A percentile compares a stretch with the other conserved stretches of the same genome.
phyloP scores from a whole-genome alignment of 768 basidiomycete species.

The Mycena albidolilacea region DNA sequence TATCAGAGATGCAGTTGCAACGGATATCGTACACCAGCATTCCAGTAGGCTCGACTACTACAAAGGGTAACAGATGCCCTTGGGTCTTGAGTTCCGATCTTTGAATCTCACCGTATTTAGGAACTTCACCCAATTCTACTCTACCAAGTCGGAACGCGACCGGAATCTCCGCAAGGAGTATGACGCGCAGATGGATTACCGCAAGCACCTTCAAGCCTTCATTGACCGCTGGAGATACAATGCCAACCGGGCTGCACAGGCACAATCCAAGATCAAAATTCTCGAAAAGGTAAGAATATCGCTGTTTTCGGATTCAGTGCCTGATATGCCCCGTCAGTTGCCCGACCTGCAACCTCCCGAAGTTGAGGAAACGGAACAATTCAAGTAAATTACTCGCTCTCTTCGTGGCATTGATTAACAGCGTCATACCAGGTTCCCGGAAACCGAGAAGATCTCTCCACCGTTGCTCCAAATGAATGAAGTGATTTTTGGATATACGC shows the following conservation, averaged over 20 bases:
- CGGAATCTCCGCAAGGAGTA: constrained; percentile 95
- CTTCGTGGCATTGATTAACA: constrained; percentile 8
- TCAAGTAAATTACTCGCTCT: constrained; percentile 70
- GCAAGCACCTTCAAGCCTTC: constrained; percentile 96
- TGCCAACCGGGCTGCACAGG: constrained; percentile 95
- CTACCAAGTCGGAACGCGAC: constrained; percentile 96
- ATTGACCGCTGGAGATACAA: constrained; percentile 99
- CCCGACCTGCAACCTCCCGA: constrained; percentile 96
- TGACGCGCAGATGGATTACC: constrained; percentile 95
- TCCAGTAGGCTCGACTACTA: constrained; percentile 95
- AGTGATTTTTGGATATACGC: constrained; percentile 90
- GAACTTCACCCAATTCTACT: constrained; percentile 99
- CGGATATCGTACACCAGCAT: constrained; percentile 98
- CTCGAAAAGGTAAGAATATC: constrained; percentile 73
- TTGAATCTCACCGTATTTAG: constrained; percentile 52
- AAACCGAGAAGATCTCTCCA: constrained; percentile 97
- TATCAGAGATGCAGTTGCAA: constrained; percentile 91
- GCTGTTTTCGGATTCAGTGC: neutral
- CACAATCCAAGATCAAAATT: constrained; percentile 82
- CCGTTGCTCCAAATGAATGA: constrained; percentile 94
- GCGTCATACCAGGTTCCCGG: constrained; percentile 78
- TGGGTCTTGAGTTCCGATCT: neutral
- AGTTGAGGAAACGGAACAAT: constrained; percentile 91
- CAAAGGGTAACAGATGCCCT: constrained; percentile 77
- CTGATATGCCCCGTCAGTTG: constrained; percentile 61